These are phyloP conservation scores for Paraconiothyrium sp. DNA, from an alignment of 2,329 filamentous ascomycete genomes.

Conservation along the genomic window DNA sequence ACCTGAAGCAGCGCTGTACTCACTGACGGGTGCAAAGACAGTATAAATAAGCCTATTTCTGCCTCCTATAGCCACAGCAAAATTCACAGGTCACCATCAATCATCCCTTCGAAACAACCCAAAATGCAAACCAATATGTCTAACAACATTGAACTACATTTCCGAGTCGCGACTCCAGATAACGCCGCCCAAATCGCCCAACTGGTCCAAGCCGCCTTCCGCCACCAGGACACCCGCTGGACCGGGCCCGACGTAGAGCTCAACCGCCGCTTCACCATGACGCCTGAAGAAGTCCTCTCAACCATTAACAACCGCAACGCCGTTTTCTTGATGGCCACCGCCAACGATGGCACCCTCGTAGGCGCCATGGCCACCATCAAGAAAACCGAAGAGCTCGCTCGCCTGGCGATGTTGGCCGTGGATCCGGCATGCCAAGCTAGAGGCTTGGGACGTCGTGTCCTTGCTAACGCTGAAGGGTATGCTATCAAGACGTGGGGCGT, in stretches of 20 bases:
- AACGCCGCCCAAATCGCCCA: conserved; percentile 11
- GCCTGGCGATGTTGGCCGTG: conserved; percentile 11
- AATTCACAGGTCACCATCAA: background rate
- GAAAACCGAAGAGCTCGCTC: conserved; percentile 2
- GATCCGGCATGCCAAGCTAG: conserved; percentile 9
- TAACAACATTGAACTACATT: background rate
- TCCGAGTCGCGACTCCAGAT: conserved; percentile 1
- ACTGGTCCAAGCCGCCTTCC: conserved; percentile 13
- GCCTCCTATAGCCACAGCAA: too few species aligned
- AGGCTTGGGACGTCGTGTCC: conserved; percentile 8
- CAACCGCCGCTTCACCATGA: conserved; percentile 12
- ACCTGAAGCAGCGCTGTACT: background rate
- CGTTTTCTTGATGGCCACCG: conserved; percentile 11
- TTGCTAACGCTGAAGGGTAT: conserved; percentile 8
- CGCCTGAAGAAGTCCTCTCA: background rate
- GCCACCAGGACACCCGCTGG: conserved; percentile 13
- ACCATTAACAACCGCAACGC: conserved; percentile 11
- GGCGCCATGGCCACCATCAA: conserved; percentile 10
- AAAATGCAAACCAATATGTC: background rate
- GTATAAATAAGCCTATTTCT: background rate
- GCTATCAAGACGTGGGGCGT: conserved; percentile 6
- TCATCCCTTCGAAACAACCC: background rate
- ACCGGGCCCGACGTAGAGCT: conserved; percentile 9
- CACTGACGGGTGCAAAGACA: too few species aligned
- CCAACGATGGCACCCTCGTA: conserved; percentile 1